These are phyloP conservation scores for Talaromyces trachyspermus DNA, from an alignment of 495 filamentous ascomycete genomes.

Conservation along the genomic window DNA sequence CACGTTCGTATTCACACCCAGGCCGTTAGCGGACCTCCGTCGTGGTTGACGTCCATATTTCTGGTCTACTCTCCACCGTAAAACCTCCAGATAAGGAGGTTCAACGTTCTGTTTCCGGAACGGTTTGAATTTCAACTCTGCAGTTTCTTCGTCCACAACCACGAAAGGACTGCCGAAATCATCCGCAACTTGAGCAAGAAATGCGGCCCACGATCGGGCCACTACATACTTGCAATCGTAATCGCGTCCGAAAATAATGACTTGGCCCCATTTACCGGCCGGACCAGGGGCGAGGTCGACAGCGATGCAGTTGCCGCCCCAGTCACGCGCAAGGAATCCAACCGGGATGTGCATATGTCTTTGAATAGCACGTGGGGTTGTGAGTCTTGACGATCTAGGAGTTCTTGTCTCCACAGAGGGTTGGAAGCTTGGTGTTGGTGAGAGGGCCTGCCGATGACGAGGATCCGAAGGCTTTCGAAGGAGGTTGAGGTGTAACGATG, in stretches of 20 bases:
- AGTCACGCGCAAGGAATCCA: constrained; percentile 99
- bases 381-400: constrained; percentile 77
- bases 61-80: constrained; percentile 90
- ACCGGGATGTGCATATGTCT: constrained; percentile 85
- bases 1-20: constrained; percentile 28
- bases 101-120: constrained; percentile 84
- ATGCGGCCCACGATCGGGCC: constrained; percentile 83
- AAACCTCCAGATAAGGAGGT: constrained; percentile 88
- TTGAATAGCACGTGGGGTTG: constrained; percentile 87
- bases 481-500: constrained; percentile 48
- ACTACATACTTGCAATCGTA: constrained; percentile 98
- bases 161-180: constrained; percentile 82
- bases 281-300: constrained; percentile 92
- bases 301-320: constrained; percentile 96
- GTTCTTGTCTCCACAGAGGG: constrained; percentile 73
- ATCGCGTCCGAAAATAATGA: constrained; percentile 94
- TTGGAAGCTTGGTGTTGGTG: constrained; percentile 40
- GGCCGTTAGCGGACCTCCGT: constrained; percentile 36
- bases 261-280: constrained; percentile 85
- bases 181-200: constrained; percentile 81
- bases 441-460: constrained; percentile 48
- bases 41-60: constrained; percentile 69
- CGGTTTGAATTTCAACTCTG: constrained; percentile 84
- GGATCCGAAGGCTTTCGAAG: constrained; percentile 59
- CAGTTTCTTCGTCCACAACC: constrained; percentile 82